Base-by-base conservation (phyloP, 2,329 filamentous ascomycete species). In the Diaporthe humulicola region DNA sequence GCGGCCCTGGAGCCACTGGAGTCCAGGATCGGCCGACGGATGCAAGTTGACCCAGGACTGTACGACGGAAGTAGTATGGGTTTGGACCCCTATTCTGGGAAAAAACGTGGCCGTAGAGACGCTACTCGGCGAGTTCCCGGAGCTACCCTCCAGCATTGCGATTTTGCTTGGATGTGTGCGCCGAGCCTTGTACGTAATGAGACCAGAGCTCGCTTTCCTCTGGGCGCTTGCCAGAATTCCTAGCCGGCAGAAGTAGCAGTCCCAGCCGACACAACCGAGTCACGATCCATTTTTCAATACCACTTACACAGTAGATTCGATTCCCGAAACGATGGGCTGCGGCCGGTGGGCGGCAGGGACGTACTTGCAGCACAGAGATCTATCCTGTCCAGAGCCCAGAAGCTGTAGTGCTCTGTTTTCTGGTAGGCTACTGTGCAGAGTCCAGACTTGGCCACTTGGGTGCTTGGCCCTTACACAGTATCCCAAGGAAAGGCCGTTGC, bases 171-270 rank as follows among this genome's bases (percentile, higher is more conserved):
- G 73, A 40, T 38, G 70, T 54, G 57, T 60, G 50, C 70, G 12
- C 73, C 73, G 73, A 73, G 54, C 40, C 50, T 66, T 66, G 61
- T 75, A 75, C 73, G 73, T 75, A 75, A 75, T 52, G 42, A 48
- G 61, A 15, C 61, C 61, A 36, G 25, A 5, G 42, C 28, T 36
- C 42, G 42, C 61, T 42, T 33, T 48, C 52, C 42, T 36, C 40
- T 67, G 61, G 61, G 61, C 61, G 61, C 42, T 42, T 25, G 22
- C 42, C 45, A 67, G 61, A 67, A 50, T 67, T 48, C 60, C 60
- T 48, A n/a, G 60, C 60, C 60, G 30, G 61, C 61, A 36, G 30
- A 67, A 67, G 61, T n/a, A 61, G 56, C 15, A 72, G 58, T 40
- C 45, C 70, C 70, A 72, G 57, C 70, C 70, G 70, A 71, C 54